phyloP scores from a whole-genome alignment of 1,139 yeast species.

The Pichia sp. region DNA sequence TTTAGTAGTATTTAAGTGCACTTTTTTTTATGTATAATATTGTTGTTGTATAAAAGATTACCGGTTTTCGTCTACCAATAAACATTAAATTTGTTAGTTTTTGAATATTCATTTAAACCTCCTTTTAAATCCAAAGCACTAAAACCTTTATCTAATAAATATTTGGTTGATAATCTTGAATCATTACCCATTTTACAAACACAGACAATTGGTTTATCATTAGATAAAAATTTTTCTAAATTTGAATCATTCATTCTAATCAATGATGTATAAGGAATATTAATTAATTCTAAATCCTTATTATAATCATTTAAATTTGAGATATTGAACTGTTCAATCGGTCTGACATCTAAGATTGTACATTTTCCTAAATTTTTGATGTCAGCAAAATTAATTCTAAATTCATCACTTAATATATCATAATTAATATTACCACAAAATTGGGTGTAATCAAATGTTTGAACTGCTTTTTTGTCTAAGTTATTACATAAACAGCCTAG shows the following conservation, averaged over 20 bases:
- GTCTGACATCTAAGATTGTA: constrained; percentile 68
- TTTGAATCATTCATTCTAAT: constrained; percentile 33
- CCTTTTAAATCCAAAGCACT: constrained; percentile 68
- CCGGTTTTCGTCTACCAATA: constrained; percentile 38
- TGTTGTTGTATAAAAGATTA: background rate
- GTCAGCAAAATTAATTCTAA: constrained; percentile 48
- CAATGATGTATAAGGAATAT: constrained; percentile 54
- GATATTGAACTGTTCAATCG: constrained; percentile 66
- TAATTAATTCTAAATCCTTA: constrained; percentile 52
- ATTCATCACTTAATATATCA: constrained; percentile 38
- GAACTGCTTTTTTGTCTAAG: constrained; percentile 44
- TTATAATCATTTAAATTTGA: constrained; percentile 28
- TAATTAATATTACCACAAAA: constrained; percentile 67
- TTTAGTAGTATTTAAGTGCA: background rate
- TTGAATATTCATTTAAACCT: constrained; percentile 62
- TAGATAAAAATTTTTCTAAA: constrained; percentile 18
- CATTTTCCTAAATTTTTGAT: constrained; percentile 28
- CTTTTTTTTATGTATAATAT: background rate
- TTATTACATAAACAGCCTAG: constrained; percentile 57
- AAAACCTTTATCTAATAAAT: constrained; percentile 46
- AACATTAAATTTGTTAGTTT: constrained; percentile 60
- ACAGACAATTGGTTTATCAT: constrained; percentile 31
- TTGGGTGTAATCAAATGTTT: constrained; percentile 50
- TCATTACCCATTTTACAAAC: constrained; percentile 90
- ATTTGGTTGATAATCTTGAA: constrained; percentile 69